Conservation (phyloP, 1,139 yeast species). For the Geotrichum phurueaensis region DNA sequence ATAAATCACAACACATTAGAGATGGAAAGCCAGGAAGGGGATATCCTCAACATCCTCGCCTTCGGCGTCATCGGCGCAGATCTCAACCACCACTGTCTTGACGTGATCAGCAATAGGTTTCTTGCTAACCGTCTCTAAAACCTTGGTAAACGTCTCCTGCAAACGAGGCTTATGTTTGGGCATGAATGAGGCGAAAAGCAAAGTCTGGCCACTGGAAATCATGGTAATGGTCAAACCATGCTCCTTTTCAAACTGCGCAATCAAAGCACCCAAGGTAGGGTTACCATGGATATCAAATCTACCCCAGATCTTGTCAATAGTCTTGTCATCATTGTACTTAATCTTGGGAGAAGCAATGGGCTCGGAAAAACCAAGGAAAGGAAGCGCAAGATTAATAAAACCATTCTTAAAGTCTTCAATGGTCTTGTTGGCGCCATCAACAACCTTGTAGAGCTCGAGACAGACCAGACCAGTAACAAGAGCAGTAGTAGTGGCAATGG, state of each 20-base stretch:
- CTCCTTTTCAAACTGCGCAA: slow-evolving; percentile 68
- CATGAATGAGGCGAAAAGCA: slow-evolving; percentile 90
- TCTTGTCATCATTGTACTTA: slow-evolving; percentile 64
- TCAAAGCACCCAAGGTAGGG: slow-evolving; percentile 65
- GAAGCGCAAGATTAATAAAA: slow-evolving; percentile 86
- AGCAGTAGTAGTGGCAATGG: slow-evolving; percentile 97
- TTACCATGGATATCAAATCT: slow-evolving; percentile 79
- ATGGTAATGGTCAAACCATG: slow-evolving; percentile 85
- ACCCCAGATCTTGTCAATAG: slow-evolving; percentile 91
- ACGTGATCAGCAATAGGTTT: slow-evolving; percentile 73
- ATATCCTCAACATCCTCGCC: slow-evolving; percentile 94
- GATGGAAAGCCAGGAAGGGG: slow-evolving; percentile 56
- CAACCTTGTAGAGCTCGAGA: slow-evolving; percentile 85
- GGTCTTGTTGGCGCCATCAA: slow-evolving; percentile 55
- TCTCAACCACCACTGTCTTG: slow-evolving; percentile 74
- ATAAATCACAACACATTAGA: not conserved
- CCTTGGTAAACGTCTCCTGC: slow-evolving; percentile 57
- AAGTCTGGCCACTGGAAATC: slow-evolving; percentile 86
- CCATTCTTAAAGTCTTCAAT: slow-evolving; percentile 93
- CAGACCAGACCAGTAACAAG: slow-evolving; percentile 92
- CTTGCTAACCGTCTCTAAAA: slow-evolving; percentile 77
- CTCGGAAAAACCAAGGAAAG: slow-evolving; percentile 94
- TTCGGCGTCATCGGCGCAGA: slow-evolving; percentile 83
- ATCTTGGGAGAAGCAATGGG: slow-evolving; percentile 83
- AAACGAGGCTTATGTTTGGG: slow-evolving; percentile 84